These are phyloP conservation scores for Musa balbisiana DNA, from an alignment of 202 grass and related monocot species.

Conservation along the genomic window DNA sequence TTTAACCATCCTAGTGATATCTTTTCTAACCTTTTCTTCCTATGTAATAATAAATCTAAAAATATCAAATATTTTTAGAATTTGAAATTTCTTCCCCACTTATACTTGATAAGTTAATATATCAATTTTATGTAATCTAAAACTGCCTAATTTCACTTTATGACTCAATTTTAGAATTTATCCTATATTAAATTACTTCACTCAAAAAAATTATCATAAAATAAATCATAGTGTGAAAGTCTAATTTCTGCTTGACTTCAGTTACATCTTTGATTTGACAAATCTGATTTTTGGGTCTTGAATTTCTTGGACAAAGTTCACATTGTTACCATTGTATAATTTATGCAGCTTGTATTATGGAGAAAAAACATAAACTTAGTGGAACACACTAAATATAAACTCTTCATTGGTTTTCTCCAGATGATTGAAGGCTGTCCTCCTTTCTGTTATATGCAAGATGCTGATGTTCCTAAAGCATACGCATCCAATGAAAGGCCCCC, in stretches of 20 bases:
- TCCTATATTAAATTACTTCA: no score
- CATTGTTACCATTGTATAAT: no score
- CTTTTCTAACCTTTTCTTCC: background rate
- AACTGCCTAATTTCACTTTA: no score
- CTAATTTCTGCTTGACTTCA: background rate
- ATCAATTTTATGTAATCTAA: no score
- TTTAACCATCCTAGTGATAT: background rate
- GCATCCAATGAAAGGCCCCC: conserved; percentile 75
- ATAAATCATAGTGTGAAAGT: no score
- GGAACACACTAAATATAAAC: background rate
- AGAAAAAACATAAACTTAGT: no score
- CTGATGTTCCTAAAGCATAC: conserved; percentile 62
- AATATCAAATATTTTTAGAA: no score
- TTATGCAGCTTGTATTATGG: no score
- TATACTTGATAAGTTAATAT: no score
- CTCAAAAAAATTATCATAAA: no score
- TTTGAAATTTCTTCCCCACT: no score
- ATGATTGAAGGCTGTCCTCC: conserved; percentile 95
- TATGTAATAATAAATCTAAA: background rate
- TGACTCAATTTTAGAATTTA: no score
- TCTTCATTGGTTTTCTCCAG: conserved; percentile 27
- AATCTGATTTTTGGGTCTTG: background rate
- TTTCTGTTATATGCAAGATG: conserved; percentile 50
- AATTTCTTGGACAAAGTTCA: background rate
- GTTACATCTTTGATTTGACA: background rate